Evolutionary conservation across 2,329 filamentous ascomycete species (phyloP), one percentile per base, ranked within the genome.

Genomic region (Fusarium mundagurra): DNA sequence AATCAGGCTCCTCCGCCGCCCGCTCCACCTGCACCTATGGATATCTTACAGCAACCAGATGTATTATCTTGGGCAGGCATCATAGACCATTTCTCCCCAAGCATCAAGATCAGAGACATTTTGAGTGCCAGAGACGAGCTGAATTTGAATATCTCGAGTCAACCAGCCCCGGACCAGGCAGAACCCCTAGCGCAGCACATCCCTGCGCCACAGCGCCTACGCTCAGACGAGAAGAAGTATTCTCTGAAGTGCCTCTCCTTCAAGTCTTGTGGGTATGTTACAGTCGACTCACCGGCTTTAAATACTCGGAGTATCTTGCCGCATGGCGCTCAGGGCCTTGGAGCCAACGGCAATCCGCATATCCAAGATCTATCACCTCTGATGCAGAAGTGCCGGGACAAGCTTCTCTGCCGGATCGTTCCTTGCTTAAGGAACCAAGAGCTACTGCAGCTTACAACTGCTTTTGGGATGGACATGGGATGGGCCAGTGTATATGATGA

Each of bases 211-310:
- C 57, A 63, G 31, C 34, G 50, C n/a, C 76, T 81, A 22, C n/a
- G 61, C 11, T 47, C 34, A 9, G 81, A 83, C 36, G 76, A 81
- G 71, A 65, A 58, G n/a, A 67, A 61, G 8, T 82, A 81, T 41
- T 75, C 73, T 22, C 75, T 86, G 29, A 78, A 80, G 33, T 80
- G 76, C 20, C 80, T 92, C 36, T 83, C 85, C 2, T 87, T 92
- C 80, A 86, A 86, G 38, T 92, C 89, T 1, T 92, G 90, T 77
- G 91, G 91, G 58, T 92, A 92, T 75, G 88, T 86, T 39, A 79
- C 81, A 11, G 78, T 92, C 4, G 81, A 83, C 24, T 36, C 69
- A 1, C 61, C 77, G 1, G 77, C 78, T 33, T 79, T 86, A 51
- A 81, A 85, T 63, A 82, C 85, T 16, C 79, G 82, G 57, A 71